Base-by-base conservation (phyloP, 2,329 filamentous ascomycete species). In the Epichloe uncinata region DNA sequence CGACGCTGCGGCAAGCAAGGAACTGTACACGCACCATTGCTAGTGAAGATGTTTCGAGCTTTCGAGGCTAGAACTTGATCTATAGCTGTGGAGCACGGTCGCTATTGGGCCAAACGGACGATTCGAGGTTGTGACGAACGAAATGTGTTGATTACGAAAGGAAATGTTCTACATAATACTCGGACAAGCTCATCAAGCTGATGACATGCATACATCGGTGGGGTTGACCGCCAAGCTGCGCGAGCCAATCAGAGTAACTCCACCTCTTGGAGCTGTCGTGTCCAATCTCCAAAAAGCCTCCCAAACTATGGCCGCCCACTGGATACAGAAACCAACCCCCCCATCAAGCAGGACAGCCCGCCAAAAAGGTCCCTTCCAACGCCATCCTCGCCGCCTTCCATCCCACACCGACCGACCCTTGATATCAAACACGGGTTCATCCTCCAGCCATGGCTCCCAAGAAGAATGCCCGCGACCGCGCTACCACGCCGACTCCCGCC, bases 401-500 rank as follows among this genome's bases (percentile, higher is more conserved):
- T 44, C 41, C 16, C 16, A 15, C 2, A 20, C 6, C 2, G 5
- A 45, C 8, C 43, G 30, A n/a, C 2, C 15, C 11, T 20, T 11
- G 12, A 30, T 33, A 20, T n/a, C n/a, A n/a, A n/a, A n/a, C 16
- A 3, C 36, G 26, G 7, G 0, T 7, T 30, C 26, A 38, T 53
- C 37, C 45, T 58, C 47, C 58, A 75, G 78, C 47, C 58, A 75
- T 78, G 76, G 70, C 75, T 45, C 71, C 74, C 42, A 79, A 77
- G 66, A 73, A 71, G 56, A 69, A 62, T 55, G 61, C 54, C 45
- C 63, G 61, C 58, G 63, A 63, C 18, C 56, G 60, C 34, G 50
- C 60, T 34, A 8, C 22, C 13, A 54, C 53, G 48, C 51, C 54
- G 9, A 33, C 46, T 13, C 33, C 50, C 34, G 15, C 49, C 42